phyloP scores from a whole-genome alignment of 2,329 filamentous ascomycete species.

The Chalaropsis thielavioides region DNA sequence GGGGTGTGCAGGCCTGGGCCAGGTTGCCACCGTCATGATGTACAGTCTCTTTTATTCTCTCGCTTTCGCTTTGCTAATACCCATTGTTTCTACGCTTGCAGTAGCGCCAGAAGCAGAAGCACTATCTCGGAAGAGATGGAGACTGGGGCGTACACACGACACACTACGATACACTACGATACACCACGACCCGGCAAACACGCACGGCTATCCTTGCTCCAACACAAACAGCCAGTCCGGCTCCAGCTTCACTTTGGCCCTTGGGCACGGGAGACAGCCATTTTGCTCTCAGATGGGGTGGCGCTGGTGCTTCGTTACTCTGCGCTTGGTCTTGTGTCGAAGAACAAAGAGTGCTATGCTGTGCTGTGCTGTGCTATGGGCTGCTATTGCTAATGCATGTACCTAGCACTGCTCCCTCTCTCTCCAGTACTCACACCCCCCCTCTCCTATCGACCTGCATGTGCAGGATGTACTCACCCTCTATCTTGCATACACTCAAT shows the following conservation, averaged over 20 bases:
- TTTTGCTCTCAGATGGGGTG: neutral
- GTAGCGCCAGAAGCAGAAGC: neutral
- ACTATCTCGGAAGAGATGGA: conserved; percentile 4
- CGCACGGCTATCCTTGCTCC: neutral
- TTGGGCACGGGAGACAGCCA: neutral
- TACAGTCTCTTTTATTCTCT: neutral
- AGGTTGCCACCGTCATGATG: too few relatives aligned
- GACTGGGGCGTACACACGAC: neutral
- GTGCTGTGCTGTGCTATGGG: neutral
- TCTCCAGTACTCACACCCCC: too few relatives aligned
- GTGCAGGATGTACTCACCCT: conserved; percentile 2
- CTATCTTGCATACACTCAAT: conserved; percentile 2
- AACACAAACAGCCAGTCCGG: neutral
- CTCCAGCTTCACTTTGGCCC: neutral
- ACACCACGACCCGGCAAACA: neutral
- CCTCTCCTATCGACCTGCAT: neutral
- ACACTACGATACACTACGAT: neutral
- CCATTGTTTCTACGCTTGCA: neutral
- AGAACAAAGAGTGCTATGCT: neutral
- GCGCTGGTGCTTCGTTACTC: neutral
- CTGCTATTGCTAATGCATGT: too few relatives aligned
- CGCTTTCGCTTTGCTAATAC: neutral
- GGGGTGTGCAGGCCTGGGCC: too few relatives aligned
- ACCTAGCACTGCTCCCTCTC: too few relatives aligned
- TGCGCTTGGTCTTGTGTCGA: neutral